phyloP scores from a whole-genome alignment of 148 eudicot genomes.

The Rhododendron williamsianum region DNA sequence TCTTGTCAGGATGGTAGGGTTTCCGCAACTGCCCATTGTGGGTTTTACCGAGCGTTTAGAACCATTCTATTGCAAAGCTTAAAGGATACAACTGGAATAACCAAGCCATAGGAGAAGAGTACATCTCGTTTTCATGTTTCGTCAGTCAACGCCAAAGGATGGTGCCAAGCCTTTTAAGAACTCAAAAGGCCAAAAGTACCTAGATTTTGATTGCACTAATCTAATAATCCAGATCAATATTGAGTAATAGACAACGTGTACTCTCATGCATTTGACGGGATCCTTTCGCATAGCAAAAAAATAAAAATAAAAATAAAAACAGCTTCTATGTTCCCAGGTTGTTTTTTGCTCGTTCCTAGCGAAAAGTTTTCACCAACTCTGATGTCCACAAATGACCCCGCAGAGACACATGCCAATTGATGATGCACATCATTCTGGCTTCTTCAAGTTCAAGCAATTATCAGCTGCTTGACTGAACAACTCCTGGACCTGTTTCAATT shows the following conservation, averaged over 20 bases:
- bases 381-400: background rate
- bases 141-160: background rate
- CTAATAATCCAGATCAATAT: background rate
- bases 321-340: background rate
- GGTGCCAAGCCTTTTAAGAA: background rate
- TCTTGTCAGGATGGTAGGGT: too few species aligned
- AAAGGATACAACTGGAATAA: background rate
- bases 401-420: background rate
- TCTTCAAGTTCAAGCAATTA: conserved; percentile 78
- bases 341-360: background rate
- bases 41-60: too few species aligned
- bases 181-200: background rate
- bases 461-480: conserved; percentile 62
- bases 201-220: background rate
- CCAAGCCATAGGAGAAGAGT: background rate
- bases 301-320: too few species aligned
- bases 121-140: background rate
- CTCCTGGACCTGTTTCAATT: conserved; percentile 85
- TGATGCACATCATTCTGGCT: conserved; percentile 36
- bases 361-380: background rate
- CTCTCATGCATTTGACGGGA: too few species aligned
- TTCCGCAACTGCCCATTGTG: too few species aligned
- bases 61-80: background rate
- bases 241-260: background rate
- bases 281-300: too few species aligned